These are phyloP conservation scores for Trichothecium roseum DNA, from an alignment of 2,329 filamentous ascomycete genomes.

Conservation along the genomic window DNA sequence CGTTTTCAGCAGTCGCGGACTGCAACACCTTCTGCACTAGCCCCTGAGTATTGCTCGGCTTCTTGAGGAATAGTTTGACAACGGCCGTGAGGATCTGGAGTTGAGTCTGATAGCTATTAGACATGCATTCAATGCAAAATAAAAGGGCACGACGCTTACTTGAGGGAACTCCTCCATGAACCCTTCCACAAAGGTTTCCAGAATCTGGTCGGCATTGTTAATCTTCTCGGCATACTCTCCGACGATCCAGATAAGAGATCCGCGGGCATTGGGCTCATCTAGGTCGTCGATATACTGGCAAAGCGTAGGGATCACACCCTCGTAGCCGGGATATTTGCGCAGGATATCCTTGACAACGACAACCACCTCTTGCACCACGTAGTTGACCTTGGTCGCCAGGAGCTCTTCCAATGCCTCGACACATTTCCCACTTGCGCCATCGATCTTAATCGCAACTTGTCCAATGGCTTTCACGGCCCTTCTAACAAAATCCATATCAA, in stretches of 20 bases:
- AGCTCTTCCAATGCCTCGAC: conserved; percentile 89
- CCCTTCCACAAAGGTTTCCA: conserved; percentile 81
- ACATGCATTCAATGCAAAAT: neutral
- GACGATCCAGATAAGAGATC: conserved; percentile 95
- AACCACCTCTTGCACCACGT: conserved; percentile 95
- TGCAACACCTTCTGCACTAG: conserved; percentile 93
- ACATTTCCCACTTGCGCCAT: conserved; percentile 87
- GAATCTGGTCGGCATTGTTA: conserved; percentile 91
- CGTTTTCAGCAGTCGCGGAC: conserved; percentile 83
- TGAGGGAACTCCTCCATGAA: conserved; percentile 97
- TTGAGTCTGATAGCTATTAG: conserved; percentile 57
- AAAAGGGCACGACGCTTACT: conserved; percentile 34
- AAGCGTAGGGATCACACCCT: conserved; percentile 92
- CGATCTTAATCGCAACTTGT: conserved; percentile 97
- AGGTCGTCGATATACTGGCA: conserved; percentile 96
- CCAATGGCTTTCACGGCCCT: conserved; percentile 93
- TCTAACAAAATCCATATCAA: conserved; percentile 98
- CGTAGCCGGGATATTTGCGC: conserved; percentile 93
- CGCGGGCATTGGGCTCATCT: conserved; percentile 85
- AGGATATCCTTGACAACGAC: conserved; percentile 99
- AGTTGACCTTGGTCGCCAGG: conserved; percentile 96
- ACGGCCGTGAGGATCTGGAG: conserved; percentile 94
- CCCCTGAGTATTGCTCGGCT: conserved; percentile 81
- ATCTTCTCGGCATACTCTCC: conserved; percentile 99
- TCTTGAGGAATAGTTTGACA: conserved; percentile 95